Base-by-base conservation (phyloP, 2,329 filamentous ascomycete species). In the Capronia americana region DNA sequence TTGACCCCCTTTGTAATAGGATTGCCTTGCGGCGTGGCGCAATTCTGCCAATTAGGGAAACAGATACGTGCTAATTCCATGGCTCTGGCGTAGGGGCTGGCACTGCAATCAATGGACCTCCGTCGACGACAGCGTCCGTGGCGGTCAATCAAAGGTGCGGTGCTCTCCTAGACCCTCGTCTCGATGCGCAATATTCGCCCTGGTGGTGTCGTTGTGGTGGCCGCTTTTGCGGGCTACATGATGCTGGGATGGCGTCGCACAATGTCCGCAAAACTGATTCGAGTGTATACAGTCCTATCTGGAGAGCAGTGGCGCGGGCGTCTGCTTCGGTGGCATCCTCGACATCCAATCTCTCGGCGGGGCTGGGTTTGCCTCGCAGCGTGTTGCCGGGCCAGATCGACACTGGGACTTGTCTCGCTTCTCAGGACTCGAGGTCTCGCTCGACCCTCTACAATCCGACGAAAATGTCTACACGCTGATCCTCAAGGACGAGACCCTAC, bases 341-440 rank as follows among this genome's bases (percentile, higher is more conserved):
- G 91, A 95, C 78, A 92, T 89, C 69, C 84, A 84, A 61, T 87
- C 90, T 0, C 86, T 95, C 0, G 91, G 91, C 28, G 91, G 91
- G 32, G 92, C 92, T 0, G 92, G 92, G 4, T 95, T 96, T 75
- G 92, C 92, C 10, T 92, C 89, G 4, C 92, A 94, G 75, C 86
- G 89, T 55, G 92, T 89, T 4, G 83, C 82, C 3, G 78, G 77
- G 46, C 86, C 87, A 7, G 79, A 84, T 46, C 78, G 83, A 14
- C 78, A 79, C 26, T 90, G 90, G 85, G 85, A 95, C 72, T 78
- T 95, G 7, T 85, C 84, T 1, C 74, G 72, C 11, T 90, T 88
- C 71, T 83, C 87, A 54, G 90, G 90, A 2, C 78, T 92, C 26
- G 76, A 83, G 69, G 71, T 92, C 4, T 74, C 81, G 46, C 74